Evolutionary conservation across 2,329 filamentous ascomycete genomes (phyloP), one percentile per base, ranked within the genome.

Genomic region (Lachnellula suecica): DNA sequence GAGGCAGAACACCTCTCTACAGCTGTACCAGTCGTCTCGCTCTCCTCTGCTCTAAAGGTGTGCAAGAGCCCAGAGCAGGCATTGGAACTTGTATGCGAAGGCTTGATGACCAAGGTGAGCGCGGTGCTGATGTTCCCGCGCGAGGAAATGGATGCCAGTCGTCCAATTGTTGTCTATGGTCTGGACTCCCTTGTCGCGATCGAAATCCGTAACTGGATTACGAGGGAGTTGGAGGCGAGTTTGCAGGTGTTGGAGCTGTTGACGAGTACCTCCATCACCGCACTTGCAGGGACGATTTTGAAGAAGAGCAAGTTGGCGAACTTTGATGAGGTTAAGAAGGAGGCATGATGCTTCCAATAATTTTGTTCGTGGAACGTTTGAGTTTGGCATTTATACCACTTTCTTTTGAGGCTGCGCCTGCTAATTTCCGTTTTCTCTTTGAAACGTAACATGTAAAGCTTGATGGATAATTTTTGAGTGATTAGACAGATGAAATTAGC

Each of bases 41-140:
- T 65, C 4, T 43, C 41, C 5, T 31, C 50, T 3, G 48, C 51
- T 0, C 9, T 62, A 15, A 58, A 56, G 17, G 17, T n/a, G 31
- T 4, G 49, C 56, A 1, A 22, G 27, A 42, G 38, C 60, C 54
- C 54, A 57, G 50, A 49, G 6, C 44, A 60, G 37, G 51, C 58
- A 38, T 4, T 53, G 48, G 23, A 60, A 50, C 22, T 59, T 69
- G 71, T 20, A 74, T 76, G 48, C 72, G 77, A 10, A 9, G 62
- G 60, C 4, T 47, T 60, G 17, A 67, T 79, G 2, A 67, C 69
- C 45, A 79, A 79, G 64, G 66, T 79, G 2, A 70, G 74, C 1
- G 67, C 70, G 1, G 70, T 78, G 6, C 71, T 80, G 51, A 74
- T 77, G 69, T 70, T 79, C 53, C 72, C 73, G 25, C 51, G 67